These are phyloP conservation scores for Rheum nobile DNA, from an alignment of 148 eudicot genomes.

Conservation along the genomic window DNA sequence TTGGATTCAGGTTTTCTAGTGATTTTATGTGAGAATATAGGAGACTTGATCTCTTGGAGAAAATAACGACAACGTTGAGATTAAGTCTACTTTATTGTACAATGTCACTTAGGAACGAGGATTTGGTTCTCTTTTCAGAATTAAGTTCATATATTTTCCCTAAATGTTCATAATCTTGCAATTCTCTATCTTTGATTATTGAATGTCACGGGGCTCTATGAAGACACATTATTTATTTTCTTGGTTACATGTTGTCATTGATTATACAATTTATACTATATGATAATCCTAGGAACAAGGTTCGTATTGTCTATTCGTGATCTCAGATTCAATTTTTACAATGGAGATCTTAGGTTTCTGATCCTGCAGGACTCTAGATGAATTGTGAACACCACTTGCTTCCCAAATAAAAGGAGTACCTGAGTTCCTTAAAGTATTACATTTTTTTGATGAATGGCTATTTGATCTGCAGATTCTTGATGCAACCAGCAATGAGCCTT, in stretches of 20 bases:
- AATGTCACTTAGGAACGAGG: neutral
- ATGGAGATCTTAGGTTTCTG: neutral
- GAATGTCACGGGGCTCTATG: neutral
- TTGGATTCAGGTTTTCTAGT: neutral
- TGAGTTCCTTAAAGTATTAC: neutral
- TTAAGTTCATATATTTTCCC: neutral
- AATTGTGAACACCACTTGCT: neutral
- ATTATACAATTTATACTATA: too few relatives aligned
- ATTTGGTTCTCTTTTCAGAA: neutral
- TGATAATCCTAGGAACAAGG: neutral
- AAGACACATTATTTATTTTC: neutral
- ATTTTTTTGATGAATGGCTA: neutral
- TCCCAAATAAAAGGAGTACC: neutral
- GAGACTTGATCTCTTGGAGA: neutral
- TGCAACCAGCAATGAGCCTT: slow-evolving; percentile 98
- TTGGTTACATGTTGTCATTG: neutral
- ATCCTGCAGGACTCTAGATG: neutral
- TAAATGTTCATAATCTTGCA: neutral
- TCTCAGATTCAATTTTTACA: neutral
- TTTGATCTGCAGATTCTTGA: slow-evolving; percentile 61
- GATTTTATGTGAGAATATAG: neutral
- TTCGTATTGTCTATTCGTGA: neutral
- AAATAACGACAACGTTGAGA: neutral
- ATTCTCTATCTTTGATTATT: neutral
- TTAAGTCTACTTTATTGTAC: neutral